Conservation (phyloP, 371 early-diverging fungal species). For the Mucor lusitanicus region DNA sequence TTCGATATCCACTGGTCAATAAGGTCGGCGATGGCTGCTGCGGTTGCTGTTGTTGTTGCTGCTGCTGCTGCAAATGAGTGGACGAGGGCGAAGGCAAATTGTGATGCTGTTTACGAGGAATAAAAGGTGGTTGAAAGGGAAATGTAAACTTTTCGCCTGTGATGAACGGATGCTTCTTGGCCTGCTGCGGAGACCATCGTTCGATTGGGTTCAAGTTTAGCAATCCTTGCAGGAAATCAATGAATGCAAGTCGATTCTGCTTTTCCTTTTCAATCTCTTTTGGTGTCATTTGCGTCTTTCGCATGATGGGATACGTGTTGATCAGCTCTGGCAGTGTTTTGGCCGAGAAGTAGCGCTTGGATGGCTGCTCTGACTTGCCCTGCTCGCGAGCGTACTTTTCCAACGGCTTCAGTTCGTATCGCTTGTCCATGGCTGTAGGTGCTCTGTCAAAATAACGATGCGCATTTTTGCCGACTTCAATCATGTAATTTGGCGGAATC, state of each 20-base stretch:
- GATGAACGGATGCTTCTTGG: constrained; percentile 93
- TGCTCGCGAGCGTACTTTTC: constrained; percentile 82
- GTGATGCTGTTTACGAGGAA: constrained; percentile 32
- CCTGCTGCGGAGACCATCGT: constrained; percentile 96
- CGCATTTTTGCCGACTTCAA: constrained; percentile 88
- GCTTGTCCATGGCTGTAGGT: constrained; percentile 51
- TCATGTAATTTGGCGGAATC: constrained; percentile 86
- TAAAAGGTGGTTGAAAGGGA: constrained; percentile 47
- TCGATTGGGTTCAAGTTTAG: constrained; percentile 90
- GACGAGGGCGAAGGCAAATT: neutral
- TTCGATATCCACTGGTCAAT: neutral
- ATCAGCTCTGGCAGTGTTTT: constrained; percentile 86
- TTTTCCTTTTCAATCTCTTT: constrained; percentile 84
- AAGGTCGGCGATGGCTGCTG: neutral
- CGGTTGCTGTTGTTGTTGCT: neutral
- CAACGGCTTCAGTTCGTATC: constrained; percentile 78
- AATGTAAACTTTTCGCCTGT: constrained; percentile 77
- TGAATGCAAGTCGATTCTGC: constrained; percentile 68
- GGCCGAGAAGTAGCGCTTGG: constrained; percentile 89
- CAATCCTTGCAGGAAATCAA: constrained; percentile 90
- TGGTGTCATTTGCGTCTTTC: constrained; percentile 62
- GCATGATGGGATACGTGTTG: constrained; percentile 77
- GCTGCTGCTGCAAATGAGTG: neutral
- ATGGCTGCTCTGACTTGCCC: constrained; percentile 79
- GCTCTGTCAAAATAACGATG: constrained; percentile 76